Evolutionary conservation across 495 filamentous ascomycete genomes (phyloP).

Genomic region (Coniosporium apollinis): DNA sequence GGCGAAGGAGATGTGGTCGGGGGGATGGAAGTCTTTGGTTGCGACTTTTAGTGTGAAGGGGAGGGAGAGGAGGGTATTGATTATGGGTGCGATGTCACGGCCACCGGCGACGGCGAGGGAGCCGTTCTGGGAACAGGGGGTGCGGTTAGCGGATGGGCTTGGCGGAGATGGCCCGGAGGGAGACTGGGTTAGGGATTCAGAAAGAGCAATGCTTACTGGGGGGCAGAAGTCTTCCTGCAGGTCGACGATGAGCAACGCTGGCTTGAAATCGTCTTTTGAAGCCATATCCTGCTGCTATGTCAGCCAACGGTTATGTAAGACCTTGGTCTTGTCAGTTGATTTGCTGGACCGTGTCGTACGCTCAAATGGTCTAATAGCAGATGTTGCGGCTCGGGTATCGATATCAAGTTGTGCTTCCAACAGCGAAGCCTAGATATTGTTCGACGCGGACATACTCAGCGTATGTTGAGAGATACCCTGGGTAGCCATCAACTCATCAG

Average conservation of each 20-base stretch:
- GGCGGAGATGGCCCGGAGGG: neutral
- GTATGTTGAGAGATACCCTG: too few species aligned
- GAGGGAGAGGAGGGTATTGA: constrained; percentile 60
- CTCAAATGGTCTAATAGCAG: too few species aligned
- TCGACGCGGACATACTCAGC: too few species aligned
- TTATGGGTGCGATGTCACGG: constrained; percentile 45
- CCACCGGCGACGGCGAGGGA: constrained; percentile 62
- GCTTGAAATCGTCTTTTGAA: neutral
- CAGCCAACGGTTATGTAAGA: too few species aligned
- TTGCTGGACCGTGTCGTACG: too few species aligned
- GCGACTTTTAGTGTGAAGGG: constrained; percentile 62
- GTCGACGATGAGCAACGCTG: neutral
- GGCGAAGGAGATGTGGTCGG: constrained; percentile 78
- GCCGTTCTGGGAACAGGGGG: constrained; percentile 36
- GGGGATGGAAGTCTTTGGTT: constrained; percentile 81
- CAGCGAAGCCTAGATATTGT: too few species aligned
- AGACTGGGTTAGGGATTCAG: neutral
- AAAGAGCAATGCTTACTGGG: neutral
- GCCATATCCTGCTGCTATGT: too few species aligned
- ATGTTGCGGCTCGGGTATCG: too few species aligned
- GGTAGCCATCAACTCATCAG: too few species aligned
- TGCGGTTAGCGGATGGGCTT: neutral
- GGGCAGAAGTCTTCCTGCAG: constrained; percentile 1
- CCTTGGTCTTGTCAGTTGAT: too few species aligned
- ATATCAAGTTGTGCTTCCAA: too few species aligned